A percentile compares a stretch with the other conserved stretches of the same genome.
Conservation (phyloP, 192 early-diverging fungal genomes). For the Coemansia sp. region DNA sequence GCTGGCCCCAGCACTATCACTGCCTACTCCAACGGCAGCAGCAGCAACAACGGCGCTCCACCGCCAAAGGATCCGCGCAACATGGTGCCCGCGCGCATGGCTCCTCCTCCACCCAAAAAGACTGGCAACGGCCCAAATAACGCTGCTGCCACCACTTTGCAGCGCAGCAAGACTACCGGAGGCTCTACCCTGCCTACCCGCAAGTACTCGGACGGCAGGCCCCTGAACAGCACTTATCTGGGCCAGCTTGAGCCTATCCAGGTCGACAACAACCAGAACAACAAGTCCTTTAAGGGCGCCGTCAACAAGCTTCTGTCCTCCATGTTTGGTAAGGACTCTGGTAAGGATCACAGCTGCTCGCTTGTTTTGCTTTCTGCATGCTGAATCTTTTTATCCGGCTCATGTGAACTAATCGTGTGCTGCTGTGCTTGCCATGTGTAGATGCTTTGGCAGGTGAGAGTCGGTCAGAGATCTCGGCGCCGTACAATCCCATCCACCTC, state of each 20-base stretch:
- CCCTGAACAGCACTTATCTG: slow-evolving; percentile 52
- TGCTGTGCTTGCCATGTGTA: slow-evolving; percentile 15
- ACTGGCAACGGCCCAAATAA: slow-evolving; percentile 25
- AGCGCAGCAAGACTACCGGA: slow-evolving; percentile 53
- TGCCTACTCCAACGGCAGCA: slow-evolving; percentile 27
- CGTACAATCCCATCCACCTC: slow-evolving; percentile 95
- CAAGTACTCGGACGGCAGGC: slow-evolving; percentile 49
- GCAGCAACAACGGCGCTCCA: background rate
- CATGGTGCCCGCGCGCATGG: slow-evolving; percentile 37
- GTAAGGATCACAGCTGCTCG: background rate
- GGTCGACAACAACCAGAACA: slow-evolving; percentile 28
- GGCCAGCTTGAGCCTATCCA: slow-evolving; percentile 53
- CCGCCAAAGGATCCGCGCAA: slow-evolving; percentile 6
- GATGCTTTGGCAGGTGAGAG: slow-evolving; percentile 64
- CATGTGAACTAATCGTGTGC: background rate
- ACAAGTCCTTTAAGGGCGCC: slow-evolving; percentile 54
- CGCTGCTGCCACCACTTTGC: slow-evolving; percentile 24
- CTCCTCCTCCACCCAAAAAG: slow-evolving; percentile 52
- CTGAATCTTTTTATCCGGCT: background rate
- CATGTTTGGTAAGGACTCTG: slow-evolving; percentile 48
- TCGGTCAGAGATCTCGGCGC: slow-evolving; percentile 86
- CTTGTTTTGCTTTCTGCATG: background rate
- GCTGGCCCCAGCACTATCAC: slow-evolving; percentile 16
- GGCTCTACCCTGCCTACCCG: slow-evolving; percentile 36
- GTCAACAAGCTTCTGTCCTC: slow-evolving; percentile 54